Percentiles rank a stretch among this genome's conserved stretches.
phyloP scores from a whole-genome alignment of 2,329 filamentous ascomycete species.

The Scedosporium aurantiacum region DNA sequence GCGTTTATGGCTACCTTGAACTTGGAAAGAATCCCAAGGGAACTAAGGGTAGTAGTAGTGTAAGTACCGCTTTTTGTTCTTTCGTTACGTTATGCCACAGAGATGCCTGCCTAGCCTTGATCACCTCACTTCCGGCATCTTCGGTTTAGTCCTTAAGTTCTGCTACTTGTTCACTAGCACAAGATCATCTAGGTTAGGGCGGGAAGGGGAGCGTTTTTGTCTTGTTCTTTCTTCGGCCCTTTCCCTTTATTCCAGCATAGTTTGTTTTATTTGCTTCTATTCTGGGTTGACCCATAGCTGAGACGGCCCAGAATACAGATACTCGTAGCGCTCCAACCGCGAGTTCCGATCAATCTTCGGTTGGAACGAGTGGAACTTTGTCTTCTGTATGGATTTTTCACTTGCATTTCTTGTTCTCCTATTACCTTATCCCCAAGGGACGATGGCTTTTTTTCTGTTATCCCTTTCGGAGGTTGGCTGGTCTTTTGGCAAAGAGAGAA shows the following conservation, averaged over 20 bases:
- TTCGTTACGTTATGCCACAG: neutral
- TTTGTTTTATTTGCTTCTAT: slow-evolving; percentile 2
- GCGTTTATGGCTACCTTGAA: slow-evolving; percentile 55
- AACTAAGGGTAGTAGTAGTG: neutral
- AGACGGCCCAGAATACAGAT: slow-evolving; percentile 24
- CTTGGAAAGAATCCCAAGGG: slow-evolving; percentile 44
- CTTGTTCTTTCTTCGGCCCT: neutral
- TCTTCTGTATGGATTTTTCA: slow-evolving; percentile 5
- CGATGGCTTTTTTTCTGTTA: neutral
- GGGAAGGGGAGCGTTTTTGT: neutral
- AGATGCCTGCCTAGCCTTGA: neutral
- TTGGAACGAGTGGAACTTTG: neutral
- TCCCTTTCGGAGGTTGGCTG: neutral
- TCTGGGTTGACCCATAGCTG: slow-evolving; percentile 11
- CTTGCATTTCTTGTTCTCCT: neutral
- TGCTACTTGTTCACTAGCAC: neutral
- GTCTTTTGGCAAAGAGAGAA: neutral
- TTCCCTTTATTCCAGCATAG: neutral
- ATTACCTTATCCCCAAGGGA: neutral
- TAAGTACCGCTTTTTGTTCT: slow-evolving; percentile 1
- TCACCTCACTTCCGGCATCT: neutral
- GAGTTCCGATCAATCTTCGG: slow-evolving; percentile 5
- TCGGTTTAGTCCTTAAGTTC: neutral
- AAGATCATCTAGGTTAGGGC: neutral
- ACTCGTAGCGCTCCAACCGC: slow-evolving; percentile 16